These are phyloP conservation scores for cucumber (Cucumis sativus) DNA, from an alignment of 306 rosid species.

Conservation along the genomic window DNA sequence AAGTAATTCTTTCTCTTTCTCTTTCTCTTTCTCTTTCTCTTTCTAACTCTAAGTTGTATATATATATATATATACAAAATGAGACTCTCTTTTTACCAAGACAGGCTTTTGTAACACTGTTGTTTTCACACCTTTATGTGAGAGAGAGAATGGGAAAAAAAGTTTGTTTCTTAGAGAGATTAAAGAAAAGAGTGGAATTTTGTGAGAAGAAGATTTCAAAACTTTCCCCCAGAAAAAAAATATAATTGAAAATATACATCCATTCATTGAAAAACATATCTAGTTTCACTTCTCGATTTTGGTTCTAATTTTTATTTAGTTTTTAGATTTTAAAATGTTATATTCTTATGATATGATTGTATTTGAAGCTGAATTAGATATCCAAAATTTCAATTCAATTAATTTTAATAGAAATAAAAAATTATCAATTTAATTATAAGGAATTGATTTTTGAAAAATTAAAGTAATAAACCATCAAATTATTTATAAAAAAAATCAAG, in stretches of 20 bases:
- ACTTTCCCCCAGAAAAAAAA: conserved; percentile 17
- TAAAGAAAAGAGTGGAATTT: conserved; percentile 24
- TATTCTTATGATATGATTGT: no score
- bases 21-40: not conserved
- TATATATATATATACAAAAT: conserved; percentile 13
- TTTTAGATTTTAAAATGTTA: no score
- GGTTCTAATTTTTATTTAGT: no score
- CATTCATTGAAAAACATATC: no score
- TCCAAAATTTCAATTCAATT: no score
- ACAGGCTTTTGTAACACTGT: conserved; percentile 17
- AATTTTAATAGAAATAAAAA: no score
- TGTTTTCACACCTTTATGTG: conserved; percentile 28
- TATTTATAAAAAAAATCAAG: no score
- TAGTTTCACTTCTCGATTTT: no score
- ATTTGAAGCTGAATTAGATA: no score
- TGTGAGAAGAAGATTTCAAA: conserved; percentile 11
- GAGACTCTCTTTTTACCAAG: conserved; percentile 44
- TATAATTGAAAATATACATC: not conserved
- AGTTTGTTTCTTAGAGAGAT: not conserved
- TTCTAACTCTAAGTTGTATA: not conserved
- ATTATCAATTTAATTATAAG: no score
- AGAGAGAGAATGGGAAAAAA: conserved; percentile 36
- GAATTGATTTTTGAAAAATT: no score
- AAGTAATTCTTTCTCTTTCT: not conserved
- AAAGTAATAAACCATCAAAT: no score